Conservation (phyloP, 140 eudicot genomes). For the Ambrosia hybrid region DNA sequence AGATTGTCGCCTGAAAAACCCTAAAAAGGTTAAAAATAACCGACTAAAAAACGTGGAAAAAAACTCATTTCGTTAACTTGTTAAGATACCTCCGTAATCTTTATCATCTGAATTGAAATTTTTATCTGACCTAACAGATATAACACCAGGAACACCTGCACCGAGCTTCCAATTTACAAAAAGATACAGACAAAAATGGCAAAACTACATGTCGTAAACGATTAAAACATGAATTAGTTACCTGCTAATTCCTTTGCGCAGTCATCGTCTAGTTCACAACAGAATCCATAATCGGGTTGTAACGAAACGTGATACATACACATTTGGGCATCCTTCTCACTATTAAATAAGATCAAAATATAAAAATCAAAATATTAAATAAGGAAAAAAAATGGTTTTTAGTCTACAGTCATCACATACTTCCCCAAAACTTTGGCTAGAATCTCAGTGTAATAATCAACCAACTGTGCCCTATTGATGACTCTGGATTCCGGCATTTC, state of each 20-base stretch:
- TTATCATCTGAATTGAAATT: slow-evolving; percentile 54
- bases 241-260: slow-evolving; percentile 72
- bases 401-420: slow-evolving; percentile 45
- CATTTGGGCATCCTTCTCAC: slow-evolving; percentile 94
- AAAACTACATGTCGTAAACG: background rate
- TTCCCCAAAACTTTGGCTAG: slow-evolving; percentile 71
- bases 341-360: slow-evolving; percentile 21
- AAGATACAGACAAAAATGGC: background rate
- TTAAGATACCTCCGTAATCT: slow-evolving; percentile 62
- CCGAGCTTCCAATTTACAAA: slow-evolving; percentile 11
- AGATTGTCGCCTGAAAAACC: slow-evolving; percentile 37
- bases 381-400: background rate
- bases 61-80: background rate
- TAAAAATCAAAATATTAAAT: slow-evolving; percentile 1
- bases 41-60: background rate
- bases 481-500: slow-evolving; percentile 51
- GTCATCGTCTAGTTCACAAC: slow-evolving; percentile 78
- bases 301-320: slow-evolving; percentile 75
- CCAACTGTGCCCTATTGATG: slow-evolving; percentile 56
- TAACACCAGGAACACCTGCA: slow-evolving; percentile 84
- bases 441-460: slow-evolving; percentile 67
- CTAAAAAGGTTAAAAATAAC: background rate
- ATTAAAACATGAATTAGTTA: slow-evolving; percentile 35
- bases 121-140: slow-evolving; percentile 61
- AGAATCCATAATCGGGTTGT: slow-evolving; percentile 70